Conservation (phyloP, 331 rosid species). For the Erythrophleum ivorense region DNA sequence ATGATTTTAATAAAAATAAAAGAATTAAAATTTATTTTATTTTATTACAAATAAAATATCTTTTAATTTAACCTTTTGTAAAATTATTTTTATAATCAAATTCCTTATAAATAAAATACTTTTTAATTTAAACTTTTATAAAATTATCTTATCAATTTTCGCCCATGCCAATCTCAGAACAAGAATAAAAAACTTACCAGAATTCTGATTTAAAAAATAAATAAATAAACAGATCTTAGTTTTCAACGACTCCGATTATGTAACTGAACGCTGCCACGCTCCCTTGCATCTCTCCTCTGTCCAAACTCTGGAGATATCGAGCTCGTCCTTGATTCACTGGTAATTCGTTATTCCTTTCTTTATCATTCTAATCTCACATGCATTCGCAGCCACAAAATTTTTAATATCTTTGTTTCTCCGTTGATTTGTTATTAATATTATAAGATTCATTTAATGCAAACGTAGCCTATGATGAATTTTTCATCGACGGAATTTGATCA, state of each 20-base stretch:
- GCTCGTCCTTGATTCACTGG: background rate
- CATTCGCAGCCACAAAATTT: background rate
- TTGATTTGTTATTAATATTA: background rate
- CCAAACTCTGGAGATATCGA: background rate
- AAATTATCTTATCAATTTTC: no score
- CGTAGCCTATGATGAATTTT: background rate
- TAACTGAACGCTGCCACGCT: background rate
- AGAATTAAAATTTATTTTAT: no score
- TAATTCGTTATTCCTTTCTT: background rate
- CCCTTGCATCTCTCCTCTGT: background rate
- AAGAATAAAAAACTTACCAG: no score
- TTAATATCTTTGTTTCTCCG: background rate
- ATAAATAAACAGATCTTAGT: background rate
- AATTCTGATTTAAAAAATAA: no score
- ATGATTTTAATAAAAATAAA: no score
- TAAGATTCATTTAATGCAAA: background rate
- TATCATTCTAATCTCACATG: background rate
- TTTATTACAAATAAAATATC: no score
- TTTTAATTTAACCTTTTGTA: no score
- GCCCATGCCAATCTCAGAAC: no score
- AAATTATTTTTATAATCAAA: no score
- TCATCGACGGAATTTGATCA: slow-evolving; percentile 7
- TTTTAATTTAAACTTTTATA: no score
- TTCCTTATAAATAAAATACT: no score
- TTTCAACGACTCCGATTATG: background rate